A percentile compares a stretch with the other conserved stretches of the same genome.
phyloP scores from a whole-genome alignment of 441 rosid species.

The Gossypium trilobum region DNA sequence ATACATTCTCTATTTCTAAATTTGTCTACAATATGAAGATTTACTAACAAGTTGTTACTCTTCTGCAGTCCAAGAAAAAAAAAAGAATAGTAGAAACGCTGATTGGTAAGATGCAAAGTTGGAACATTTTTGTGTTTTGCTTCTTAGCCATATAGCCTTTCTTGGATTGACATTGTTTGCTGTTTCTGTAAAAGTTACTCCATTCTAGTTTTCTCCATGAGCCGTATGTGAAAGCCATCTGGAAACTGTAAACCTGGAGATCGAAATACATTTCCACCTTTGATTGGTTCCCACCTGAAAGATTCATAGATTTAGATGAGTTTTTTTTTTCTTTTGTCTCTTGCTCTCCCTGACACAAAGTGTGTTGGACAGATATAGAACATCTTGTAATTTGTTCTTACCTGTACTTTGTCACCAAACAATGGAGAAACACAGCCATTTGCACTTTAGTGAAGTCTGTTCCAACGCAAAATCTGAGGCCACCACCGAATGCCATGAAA shows the following conservation, averaged over 20 bases:
- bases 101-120: slow-evolving; percentile 12
- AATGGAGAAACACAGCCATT: slow-evolving; percentile 86
- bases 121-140: not conserved
- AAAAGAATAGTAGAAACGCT: not conserved
- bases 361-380: not conserved
- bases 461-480: slow-evolving; percentile 95
- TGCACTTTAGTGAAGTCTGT: slow-evolving; percentile 86
- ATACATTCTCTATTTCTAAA: slow-evolving; percentile 6
- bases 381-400: slow-evolving; percentile 16
- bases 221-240: slow-evolving; percentile 60
- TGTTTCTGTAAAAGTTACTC: not conserved
- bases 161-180: slow-evolving; percentile 13
- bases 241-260: slow-evolving; percentile 93
- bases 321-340: slow-evolving; percentile 14
- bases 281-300: slow-evolving; percentile 60
- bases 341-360: not conserved
- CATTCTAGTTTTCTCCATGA: slow-evolving; percentile 30
- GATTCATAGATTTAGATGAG: slow-evolving; percentile 14
- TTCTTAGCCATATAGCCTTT: not conserved
- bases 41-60: not conserved
- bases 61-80: slow-evolving; percentile 19
- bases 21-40: slow-evolving; percentile 1
- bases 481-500: slow-evolving; percentile 99
- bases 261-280: slow-evolving; percentile 70
- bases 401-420: slow-evolving; percentile 83